A percentile compares a stretch with the other conserved stretches of the same genome.
phyloP scores from a whole-genome alignment of 75 land plant species.

The Ceratopteris richardii region DNA sequence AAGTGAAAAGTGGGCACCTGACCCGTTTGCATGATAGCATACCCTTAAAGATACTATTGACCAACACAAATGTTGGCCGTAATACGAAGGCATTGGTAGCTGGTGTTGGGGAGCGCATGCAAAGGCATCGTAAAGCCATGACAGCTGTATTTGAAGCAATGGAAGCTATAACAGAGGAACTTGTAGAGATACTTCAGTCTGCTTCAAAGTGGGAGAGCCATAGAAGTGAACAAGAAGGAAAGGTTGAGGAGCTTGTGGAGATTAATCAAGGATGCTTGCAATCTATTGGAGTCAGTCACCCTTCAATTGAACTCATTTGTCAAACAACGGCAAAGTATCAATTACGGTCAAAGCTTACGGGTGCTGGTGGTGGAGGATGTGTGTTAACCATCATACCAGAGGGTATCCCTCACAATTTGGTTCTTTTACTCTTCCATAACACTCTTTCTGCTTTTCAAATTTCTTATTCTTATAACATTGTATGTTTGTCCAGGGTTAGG shows the following conservation, averaged over 20 bases:
- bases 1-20: constrained; percentile 54
- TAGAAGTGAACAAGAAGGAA: constrained; percentile 46
- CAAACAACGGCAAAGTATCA: constrained; percentile 62
- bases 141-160: constrained; percentile 62
- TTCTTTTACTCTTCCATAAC: neutral
- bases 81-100: constrained; percentile 90
- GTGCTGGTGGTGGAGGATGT: constrained; percentile 99
- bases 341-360: constrained; percentile 77
- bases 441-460: neutral
- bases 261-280: constrained; percentile 94
- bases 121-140: constrained; percentile 76
- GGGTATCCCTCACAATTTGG: constrained; percentile 49
- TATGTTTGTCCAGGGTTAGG: constrained; percentile 24
- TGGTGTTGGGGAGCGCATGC: constrained; percentile 73
- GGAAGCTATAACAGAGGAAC: constrained; percentile 71
- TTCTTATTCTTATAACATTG: neutral
- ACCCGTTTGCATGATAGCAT: constrained; percentile 45
- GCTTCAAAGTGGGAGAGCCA: constrained; percentile 37
- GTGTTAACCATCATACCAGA: constrained; percentile 81
- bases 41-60: constrained; percentile 78
- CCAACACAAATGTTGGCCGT: constrained; percentile 83
- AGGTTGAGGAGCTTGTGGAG: constrained; percentile 70
- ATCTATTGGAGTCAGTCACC: constrained; percentile 87
- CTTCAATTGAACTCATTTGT: constrained; percentile 72
- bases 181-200: constrained; percentile 55